A percentile compares a stretch with the other conserved stretches of the same genome.
These are phyloP conservation scores for Eutrema japonicum DNA, from an alignment of 345 rosid species.

Conservation along the genomic window DNA sequence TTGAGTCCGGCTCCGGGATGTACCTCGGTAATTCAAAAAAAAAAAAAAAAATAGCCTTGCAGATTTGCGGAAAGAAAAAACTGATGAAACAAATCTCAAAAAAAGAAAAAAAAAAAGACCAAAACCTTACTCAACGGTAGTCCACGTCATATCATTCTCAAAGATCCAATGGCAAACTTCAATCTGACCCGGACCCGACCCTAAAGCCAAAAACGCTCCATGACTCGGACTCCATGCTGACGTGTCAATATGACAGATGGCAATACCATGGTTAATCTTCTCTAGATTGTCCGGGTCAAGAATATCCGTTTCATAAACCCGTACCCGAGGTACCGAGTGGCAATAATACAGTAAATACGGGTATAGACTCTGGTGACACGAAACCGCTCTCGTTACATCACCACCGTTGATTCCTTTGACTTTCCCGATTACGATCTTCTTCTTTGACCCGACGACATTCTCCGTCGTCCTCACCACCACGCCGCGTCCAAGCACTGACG, in stretches of 20 bases:
- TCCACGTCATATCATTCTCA: constrained; percentile 86
- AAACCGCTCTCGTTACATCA: constrained; percentile 67
- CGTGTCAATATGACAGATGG: constrained; percentile 86
- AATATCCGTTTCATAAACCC: constrained; percentile 77
- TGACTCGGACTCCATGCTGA: constrained; percentile 80
- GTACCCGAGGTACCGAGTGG: constrained; percentile 89
- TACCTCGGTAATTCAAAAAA: too few relatives aligned
- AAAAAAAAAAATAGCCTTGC: background rate
- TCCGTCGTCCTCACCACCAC: constrained; percentile 67
- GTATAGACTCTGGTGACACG: constrained; percentile 86
- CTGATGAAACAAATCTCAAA: background rate
- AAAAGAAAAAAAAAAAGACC: background rate
- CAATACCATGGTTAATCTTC: constrained; percentile 76
- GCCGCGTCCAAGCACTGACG: constrained; percentile 63
- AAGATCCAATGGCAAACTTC: constrained; percentile 97
- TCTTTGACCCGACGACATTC: constrained; percentile 58
- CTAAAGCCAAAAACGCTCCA: constrained; percentile 74
- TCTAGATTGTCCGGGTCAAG: constrained; percentile 53
- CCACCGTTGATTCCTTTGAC: constrained; percentile 73
- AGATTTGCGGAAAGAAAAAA: background rate
- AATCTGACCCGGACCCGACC: constrained; percentile 75
- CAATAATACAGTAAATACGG: constrained; percentile 86
- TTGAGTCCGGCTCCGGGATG: too few relatives aligned
- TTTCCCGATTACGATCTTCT: constrained; percentile 58
- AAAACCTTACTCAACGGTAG: constrained; percentile 42